Percentiles rank a stretch among this genome's conserved stretches.
phyloP scores from a whole-genome alignment of 2,329 filamentous ascomycete species.

The Colletotrichum gigasporum region DNA sequence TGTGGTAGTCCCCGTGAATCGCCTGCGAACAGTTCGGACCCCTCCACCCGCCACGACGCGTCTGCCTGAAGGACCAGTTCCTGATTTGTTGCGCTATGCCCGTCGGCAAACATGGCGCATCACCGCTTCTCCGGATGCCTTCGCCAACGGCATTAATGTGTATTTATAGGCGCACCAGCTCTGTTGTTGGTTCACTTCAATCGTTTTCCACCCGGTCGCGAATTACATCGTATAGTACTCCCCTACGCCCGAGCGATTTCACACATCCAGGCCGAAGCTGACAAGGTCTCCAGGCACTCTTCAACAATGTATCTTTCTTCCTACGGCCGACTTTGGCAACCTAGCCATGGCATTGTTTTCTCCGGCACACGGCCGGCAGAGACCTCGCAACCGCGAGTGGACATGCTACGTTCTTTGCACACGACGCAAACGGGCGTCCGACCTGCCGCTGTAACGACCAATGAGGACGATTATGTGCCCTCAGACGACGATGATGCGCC shows the following conservation, averaged over 20 bases:
- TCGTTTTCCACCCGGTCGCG: background rate
- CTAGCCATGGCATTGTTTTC: conserved; percentile 44
- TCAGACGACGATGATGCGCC: conserved; percentile 17
- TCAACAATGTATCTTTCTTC: conserved; percentile 40
- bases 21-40: conserved; percentile 5
- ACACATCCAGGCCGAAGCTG: background rate
- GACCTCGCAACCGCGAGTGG: conserved; percentile 13
- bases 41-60: conserved; percentile 35
- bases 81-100: conserved; percentile 41
- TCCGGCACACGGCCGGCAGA: conserved; percentile 6
- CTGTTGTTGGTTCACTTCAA: background rate
- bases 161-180: background rate
- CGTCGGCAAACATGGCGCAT: conserved; percentile 43
- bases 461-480: background rate
- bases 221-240: background rate
- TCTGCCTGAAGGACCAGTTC: conserved; percentile 39
- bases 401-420: conserved; percentile 15
- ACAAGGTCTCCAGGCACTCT: background rate
- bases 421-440: background rate
- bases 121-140: conserved; percentile 38
- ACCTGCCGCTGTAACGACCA: background rate
- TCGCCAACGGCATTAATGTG: conserved; percentile 33
- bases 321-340: conserved; percentile 43
- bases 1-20: conserved; percentile 4
- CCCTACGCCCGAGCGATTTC: too few species aligned